Base-by-base conservation (phyloP, 2,329 filamentous ascomycete genomes). In the Domatiomyces catenatus region DNA sequence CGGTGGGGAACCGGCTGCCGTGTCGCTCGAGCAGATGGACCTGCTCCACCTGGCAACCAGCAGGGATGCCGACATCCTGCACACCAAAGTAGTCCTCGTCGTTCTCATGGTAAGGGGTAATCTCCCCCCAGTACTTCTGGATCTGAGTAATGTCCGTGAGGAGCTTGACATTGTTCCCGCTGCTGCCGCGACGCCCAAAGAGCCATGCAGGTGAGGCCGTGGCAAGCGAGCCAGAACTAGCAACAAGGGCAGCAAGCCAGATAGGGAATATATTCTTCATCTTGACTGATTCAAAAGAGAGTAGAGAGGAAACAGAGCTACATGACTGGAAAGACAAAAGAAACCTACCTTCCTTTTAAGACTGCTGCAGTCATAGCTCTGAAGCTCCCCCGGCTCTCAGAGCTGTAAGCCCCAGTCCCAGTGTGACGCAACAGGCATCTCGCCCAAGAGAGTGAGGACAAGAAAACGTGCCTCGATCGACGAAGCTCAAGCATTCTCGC, bases 1-100 rank as follows among this genome's bases (percentile, higher is more conserved):
- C 46, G 0, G 69, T 73, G 2, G 73, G 72, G 44, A 75, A 77
- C 20, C 75, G 69, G 53, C 78, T 66, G 0, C 73, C 72, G 60
- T 79, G 76, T 24, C 76, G 69, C 58, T 78, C 75, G 15, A 79
- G 66, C 5, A 69, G 64, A 55, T 77, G 74, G 0, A 67, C 73
- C 59, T 77, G 73, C 52, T 74, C 71, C 50, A 78, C 63, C 59
- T 76, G 74, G 62, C 76, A 79, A n/a, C 73, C 73, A 46, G 69
- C 63, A 0, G 76, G 75, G 12, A 77, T 69, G 28, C 74, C 74
- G 10, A 52, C 49, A 43, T 52, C 50, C 18, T 52, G 48, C 5
- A 58, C 56, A 7, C 54, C 54, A 54, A 75, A 76, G 48, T 63
- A 59, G 48, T 65, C 54, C 17, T 68, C 69, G 2, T 63, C 55